A percentile compares a stretch with the other conserved stretches of the same genome.
phyloP scores from a whole-genome alignment of 1,284 basidiomycete genomes.

The Malassezia restricta region DNA sequence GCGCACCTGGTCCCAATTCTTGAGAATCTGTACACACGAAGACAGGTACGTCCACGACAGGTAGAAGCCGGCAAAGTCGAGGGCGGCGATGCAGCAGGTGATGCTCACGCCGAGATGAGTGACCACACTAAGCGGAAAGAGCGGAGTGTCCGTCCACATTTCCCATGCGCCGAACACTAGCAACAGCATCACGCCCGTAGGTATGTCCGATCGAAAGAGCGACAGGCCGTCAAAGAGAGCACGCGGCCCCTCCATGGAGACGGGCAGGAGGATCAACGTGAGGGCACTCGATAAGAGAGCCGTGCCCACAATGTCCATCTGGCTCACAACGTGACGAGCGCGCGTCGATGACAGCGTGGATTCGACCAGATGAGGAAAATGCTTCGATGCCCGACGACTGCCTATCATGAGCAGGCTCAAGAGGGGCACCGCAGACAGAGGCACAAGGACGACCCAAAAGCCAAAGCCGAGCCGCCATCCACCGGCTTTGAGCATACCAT shows the following conservation, averaged over 20 bases:
- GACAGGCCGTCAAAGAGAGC: not conserved
- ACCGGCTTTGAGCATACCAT: constrained; percentile 51
- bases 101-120: constrained; percentile 42
- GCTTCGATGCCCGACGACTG: constrained; percentile 23
- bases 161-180: constrained; percentile 49
- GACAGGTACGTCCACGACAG: constrained; percentile 45
- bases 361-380: not conserved
- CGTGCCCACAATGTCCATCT: constrained; percentile 60
- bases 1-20: constrained; percentile 39
- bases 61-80: constrained; percentile 48
- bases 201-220: constrained; percentile 15
- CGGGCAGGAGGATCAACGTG: constrained; percentile 56
- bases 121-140: constrained; percentile 48
- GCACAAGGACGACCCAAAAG: constrained; percentile 48
- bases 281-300: constrained; percentile 55
- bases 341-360: not conserved
- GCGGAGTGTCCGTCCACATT: constrained; percentile 47
- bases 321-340: constrained; percentile 33
- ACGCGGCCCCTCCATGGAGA: constrained; percentile 51
- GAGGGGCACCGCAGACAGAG: constrained; percentile 35
- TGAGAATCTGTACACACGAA: constrained; percentile 40
- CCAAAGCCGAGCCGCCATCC: constrained; percentile 66
- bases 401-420: constrained; percentile 35
- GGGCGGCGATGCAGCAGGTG: constrained; percentile 42
- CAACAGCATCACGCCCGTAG: constrained; percentile 48